Base-by-base conservation (phyloP, 2,329 filamentous ascomycete genomes). In the Exophiala xenobiotica region DNA sequence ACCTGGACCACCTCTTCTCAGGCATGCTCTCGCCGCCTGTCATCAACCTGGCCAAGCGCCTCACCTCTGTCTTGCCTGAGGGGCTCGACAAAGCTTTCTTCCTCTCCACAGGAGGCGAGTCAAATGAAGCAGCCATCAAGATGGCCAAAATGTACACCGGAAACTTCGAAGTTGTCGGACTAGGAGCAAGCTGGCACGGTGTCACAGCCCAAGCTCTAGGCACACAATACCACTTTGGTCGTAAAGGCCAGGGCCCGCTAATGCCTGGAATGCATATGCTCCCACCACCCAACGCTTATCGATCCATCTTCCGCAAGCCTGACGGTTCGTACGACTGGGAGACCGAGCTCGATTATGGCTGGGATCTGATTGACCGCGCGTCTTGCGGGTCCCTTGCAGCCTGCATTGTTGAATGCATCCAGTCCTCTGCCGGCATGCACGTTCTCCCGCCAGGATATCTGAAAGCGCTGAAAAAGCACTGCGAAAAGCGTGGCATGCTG, bases 321-420 rank as follows among this genome's bases (percentile, higher is more conserved):
- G 81, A 86, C 55, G 81, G 81, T 1, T 74, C 74, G 0, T 81
- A 87, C 56, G 82, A 87, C 62, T 87, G 83, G 83, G 72, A 82
- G 57, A 77, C 79, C 0, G 83, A 87, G 63, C 67, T 87, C 11
- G 75, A 82, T 8, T 86, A 79, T 58, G 81, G 80, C 3, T 86
- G 80, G 74, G 70, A 70, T 14, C 70, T 86, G 66, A 71, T 87
- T 16, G 82, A 87, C 54, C 70, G 74, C 38, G 76, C 80, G 48
- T 81, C 76, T 1, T 78, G 75, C 49, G 83, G 82, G 0, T 84
- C 81, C 0, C 72, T 86, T 0, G 82, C 83, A 0, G 83, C 83
- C 0, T 77, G 82, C 24, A 80, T 86, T 48, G 65, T 85, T 43
- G 82, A 86, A 61, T 79, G 78, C 0, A 83, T 85, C 27, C 70